Evolutionary conservation across 768 basidiomycete species (phyloP).

Genomic region (Mrakia gelida): DNA sequence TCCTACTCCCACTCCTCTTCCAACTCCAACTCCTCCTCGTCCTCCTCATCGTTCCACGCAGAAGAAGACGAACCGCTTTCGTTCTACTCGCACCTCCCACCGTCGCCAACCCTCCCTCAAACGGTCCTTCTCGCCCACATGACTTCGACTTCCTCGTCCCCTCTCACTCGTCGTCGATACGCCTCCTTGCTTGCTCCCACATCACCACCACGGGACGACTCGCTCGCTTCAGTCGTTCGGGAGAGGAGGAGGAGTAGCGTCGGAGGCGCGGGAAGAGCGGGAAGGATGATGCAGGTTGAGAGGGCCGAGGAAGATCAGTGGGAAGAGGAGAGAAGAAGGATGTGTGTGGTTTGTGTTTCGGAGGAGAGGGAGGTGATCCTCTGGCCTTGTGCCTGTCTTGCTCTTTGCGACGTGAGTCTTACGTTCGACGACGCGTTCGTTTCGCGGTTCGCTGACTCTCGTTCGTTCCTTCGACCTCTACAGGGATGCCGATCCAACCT

Average conservation of each 20-base stretch:
- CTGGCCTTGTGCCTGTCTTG: conserved; percentile 11
- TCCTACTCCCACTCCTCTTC: background rate
- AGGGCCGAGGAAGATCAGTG: conserved; percentile 8
- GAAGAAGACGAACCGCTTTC: conserved; percentile 10
- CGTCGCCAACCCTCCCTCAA: conserved; percentile 16
- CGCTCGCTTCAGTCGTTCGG: background rate
- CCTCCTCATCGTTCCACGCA: background rate
- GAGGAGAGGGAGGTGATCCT: conserved; percentile 17
- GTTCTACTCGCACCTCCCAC: conserved; percentile 17
- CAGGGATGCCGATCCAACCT: conserved; percentile 20
- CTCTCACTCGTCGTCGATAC: conserved; percentile 23
- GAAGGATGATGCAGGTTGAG: background rate
- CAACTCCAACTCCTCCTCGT: background rate
- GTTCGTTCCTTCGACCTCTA: too few relatives aligned
- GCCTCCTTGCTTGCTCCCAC: background rate
- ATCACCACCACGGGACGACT: background rate
- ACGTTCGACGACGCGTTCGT: background rate
- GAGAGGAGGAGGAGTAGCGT: background rate
- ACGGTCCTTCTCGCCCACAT: conserved; percentile 26
- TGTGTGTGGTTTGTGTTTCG: conserved; percentile 21
- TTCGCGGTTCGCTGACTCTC: background rate
- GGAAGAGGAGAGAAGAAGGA: background rate
- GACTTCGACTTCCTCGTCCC: conserved; percentile 11
- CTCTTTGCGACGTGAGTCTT: conserved; percentile 20
- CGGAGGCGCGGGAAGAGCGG: background rate